Conservation (phyloP, 495 filamentous ascomycete genomes). For the Chlorociboria aeruginascens region DNA sequence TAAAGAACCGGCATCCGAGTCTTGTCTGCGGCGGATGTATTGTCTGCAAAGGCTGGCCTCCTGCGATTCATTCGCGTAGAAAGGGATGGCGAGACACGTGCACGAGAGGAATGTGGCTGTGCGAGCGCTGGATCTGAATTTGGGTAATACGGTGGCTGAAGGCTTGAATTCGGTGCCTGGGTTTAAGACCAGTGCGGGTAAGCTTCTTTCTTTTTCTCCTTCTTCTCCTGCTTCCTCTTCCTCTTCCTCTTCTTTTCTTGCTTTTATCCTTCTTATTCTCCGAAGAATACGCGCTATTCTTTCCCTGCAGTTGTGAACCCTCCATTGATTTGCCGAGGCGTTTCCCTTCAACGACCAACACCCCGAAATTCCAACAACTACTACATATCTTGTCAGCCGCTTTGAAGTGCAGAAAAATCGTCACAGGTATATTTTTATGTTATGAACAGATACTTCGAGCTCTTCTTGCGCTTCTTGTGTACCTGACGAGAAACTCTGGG, state of each 20-base stretch:
- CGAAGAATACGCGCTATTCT: neutral
- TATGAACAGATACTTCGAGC: neutral
- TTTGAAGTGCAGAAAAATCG: neutral
- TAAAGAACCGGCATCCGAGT: neutral
- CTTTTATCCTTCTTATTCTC: neutral
- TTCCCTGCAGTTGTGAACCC: neutral
- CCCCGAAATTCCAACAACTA: neutral
- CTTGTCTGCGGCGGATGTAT: too few relatives aligned
- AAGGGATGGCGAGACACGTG: constrained; percentile 13
- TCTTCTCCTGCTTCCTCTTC: neutral
- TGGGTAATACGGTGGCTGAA: neutral
- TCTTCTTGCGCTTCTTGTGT: neutral
- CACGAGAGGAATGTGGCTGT: constrained; percentile 8
- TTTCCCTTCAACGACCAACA: neutral
- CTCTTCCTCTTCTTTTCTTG: neutral
- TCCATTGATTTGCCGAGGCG: neutral
- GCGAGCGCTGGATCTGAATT: neutral
- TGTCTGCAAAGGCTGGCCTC: too few relatives aligned
- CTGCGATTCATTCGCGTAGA: neutral
- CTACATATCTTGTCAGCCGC: neutral
- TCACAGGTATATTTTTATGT: neutral
- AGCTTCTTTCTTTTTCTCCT: constrained; percentile 3
- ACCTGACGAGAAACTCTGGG: neutral
- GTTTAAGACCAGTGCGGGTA: constrained; percentile 20
- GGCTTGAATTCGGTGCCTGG: constrained; percentile 17